Evolutionary conservation across 2,329 filamentous ascomycete species (phyloP).

Genomic region (Diaporthe aspalathi): DNA sequence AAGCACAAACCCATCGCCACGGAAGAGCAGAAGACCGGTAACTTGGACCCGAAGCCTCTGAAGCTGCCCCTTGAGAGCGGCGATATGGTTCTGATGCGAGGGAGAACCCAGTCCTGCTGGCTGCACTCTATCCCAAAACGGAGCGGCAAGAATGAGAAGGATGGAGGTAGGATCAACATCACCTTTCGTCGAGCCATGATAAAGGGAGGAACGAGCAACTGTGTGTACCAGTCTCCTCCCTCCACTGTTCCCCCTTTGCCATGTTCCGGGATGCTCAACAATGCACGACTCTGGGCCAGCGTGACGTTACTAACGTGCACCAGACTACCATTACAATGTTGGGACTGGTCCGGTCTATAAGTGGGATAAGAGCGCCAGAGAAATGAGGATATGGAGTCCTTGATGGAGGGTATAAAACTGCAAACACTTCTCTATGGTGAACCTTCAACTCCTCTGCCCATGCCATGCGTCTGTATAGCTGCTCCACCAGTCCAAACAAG

Average conservation of each 20-base stretch:
- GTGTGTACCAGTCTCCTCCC: no score
- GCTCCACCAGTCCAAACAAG: conserved; percentile 24
- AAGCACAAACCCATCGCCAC: conserved; percentile 75
- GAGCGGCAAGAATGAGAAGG: conserved; percentile 70
- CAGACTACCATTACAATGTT: conserved; percentile 82
- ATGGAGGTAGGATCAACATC: conserved; percentile 78
- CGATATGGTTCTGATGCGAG: conserved; percentile 84
- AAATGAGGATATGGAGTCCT: conserved; percentile 57
- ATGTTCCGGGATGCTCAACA: no score
- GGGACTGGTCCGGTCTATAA: conserved; percentile 74
- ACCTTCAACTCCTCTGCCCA: conserved; percentile 22
- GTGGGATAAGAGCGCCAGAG: conserved; percentile 69
- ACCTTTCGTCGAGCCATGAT: conserved; percentile 80
- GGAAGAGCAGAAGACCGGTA: conserved; percentile 42
- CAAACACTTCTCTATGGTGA: conserved; percentile 33
- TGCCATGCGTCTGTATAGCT: conserved; percentile 30
- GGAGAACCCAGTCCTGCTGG: conserved; percentile 80
- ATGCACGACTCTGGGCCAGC: no score
- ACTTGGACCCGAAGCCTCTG: conserved; percentile 54
- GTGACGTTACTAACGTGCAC: no score
- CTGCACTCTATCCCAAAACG: conserved; percentile 83
- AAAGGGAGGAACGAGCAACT: conserved; percentile 81
- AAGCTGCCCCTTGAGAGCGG: conserved; percentile 71
- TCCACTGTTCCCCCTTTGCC: no score
- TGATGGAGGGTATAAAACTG: conserved; percentile 39